phyloP scores from a whole-genome alignment of 139 green algal genomes.

The Klebsormidium nitens region DNA sequence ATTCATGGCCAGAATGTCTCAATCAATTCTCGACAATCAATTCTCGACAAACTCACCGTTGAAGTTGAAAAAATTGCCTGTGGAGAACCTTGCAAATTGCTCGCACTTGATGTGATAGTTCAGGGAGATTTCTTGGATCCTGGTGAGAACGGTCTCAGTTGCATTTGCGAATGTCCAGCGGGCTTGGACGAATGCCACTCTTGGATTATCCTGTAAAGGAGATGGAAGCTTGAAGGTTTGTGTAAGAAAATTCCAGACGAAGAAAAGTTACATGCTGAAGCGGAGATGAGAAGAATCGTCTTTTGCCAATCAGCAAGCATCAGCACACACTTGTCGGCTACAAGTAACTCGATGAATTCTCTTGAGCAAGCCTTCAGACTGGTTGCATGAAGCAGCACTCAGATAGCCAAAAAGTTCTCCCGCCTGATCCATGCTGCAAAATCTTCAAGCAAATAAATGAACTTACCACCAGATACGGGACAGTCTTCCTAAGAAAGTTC shows the following conservation, averaged over 20 bases:
- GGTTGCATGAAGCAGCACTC: too few species aligned
- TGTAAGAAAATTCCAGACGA: background rate
- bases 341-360: too few species aligned
- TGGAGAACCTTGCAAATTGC: slow-evolving; percentile 65
- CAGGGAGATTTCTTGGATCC: slow-evolving; percentile 64
- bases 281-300: too few species aligned
- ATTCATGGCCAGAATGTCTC: background rate
- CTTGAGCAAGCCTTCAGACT: too few species aligned
- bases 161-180: slow-evolving; percentile 67
- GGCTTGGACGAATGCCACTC: slow-evolving; percentile 66
- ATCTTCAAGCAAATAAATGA: too few species aligned
- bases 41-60: too few species aligned
- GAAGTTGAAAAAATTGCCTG: slow-evolving; percentile 84
- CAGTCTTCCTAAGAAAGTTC: slow-evolving; percentile 63
- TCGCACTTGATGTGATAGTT: slow-evolving; percentile 85
- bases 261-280: background rate
- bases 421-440: too few species aligned
- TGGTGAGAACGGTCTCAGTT: slow-evolving; percentile 69
- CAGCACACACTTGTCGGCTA: background rate
- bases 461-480: slow-evolving; percentile 41
- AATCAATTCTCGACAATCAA: too few species aligned
- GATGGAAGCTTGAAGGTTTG: too few species aligned
- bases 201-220: slow-evolving; percentile 35
- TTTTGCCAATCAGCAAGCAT: too few species aligned
- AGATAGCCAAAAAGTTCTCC: too few species aligned